phyloP scores from a whole-genome alignment of 495 filamentous ascomycete genomes.

The Cenococcum geophilum region DNA sequence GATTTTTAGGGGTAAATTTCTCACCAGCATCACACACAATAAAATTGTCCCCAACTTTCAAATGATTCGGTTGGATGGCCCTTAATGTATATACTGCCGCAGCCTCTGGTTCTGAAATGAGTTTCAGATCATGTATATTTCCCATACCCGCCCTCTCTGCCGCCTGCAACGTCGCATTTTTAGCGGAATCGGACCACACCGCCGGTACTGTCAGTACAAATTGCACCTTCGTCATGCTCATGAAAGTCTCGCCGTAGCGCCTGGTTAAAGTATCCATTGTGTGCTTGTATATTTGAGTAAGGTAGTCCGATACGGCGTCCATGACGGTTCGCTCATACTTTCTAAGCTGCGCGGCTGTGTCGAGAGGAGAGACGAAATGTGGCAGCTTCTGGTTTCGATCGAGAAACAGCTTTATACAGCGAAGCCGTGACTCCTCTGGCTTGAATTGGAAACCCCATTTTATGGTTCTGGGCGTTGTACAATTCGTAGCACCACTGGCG shows the following conservation, averaged over 20 bases:
- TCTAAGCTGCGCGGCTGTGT: conserved; percentile 66
- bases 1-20: background rate
- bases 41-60: conserved; percentile 39
- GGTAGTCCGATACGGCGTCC: conserved; percentile 45
- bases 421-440: conserved; percentile 64
- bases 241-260: conserved; percentile 43
- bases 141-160: conserved; percentile 49
- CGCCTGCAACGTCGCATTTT: conserved; percentile 42
- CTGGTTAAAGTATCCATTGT: conserved; percentile 66
- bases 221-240: conserved; percentile 39
- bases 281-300: conserved; percentile 58
- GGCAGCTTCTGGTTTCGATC: conserved; percentile 71
- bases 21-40: conserved; percentile 39
- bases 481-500: conserved; percentile 31
- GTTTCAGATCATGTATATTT: conserved; percentile 39
- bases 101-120: conserved; percentile 60
- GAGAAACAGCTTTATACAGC: conserved; percentile 75
- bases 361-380: conserved; percentile 67
- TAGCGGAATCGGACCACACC: conserved; percentile 44
- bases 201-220: conserved; percentile 64
- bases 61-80: conserved; percentile 38
- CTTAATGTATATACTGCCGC: conserved; percentile 51
- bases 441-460: conserved; percentile 76
- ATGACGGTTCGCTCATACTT: conserved; percentile 45
- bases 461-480: conserved; percentile 34